Conservation (phyloP, 805 yeast genomes). For the Hyphopichia homilentoma region DNA sequence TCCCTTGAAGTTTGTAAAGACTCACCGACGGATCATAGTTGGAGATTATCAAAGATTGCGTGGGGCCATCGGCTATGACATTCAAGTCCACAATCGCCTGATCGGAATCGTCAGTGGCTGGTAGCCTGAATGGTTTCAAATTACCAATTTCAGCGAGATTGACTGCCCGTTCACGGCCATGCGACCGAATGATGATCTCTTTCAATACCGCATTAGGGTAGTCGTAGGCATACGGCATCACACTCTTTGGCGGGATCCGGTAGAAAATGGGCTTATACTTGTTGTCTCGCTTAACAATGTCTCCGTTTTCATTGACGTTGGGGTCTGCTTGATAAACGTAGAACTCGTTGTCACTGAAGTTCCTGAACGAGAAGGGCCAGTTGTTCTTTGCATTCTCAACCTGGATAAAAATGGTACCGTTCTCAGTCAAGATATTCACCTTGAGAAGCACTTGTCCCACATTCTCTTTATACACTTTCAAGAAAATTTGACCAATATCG, state of each 20-base stretch:
- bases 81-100: constrained; percentile 71
- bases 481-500: constrained; percentile 77
- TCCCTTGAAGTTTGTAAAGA: constrained; percentile 55
- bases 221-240: constrained; percentile 98
- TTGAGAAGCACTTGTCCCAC: constrained; percentile 67
- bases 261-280: constrained; percentile 77
- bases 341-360: constrained; percentile 85
- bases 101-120: constrained; percentile 39
- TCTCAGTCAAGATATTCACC: constrained; percentile 72
- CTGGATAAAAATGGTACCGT: constrained; percentile 76
- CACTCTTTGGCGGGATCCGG: constrained; percentile 81
- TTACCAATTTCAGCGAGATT: constrained; percentile 93
- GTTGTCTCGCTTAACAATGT: constrained; percentile 43
- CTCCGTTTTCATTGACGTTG: constrained; percentile 58
- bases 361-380: constrained; percentile 94
- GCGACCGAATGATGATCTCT: constrained; percentile 70
- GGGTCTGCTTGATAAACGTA: constrained; percentile 86
- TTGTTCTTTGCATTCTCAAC: constrained; percentile 65
- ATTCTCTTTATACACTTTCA: constrained; percentile 64
- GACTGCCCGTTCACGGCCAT: constrained; percentile 70
- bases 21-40: constrained; percentile 77
- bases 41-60: constrained; percentile 81
- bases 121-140: constrained; percentile 78
- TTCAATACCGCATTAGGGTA: constrained; percentile 87
- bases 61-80: constrained; percentile 95